Base-by-base conservation (phyloP, 1,284 basidiomycete species). In the Irpex sp. region DNA sequence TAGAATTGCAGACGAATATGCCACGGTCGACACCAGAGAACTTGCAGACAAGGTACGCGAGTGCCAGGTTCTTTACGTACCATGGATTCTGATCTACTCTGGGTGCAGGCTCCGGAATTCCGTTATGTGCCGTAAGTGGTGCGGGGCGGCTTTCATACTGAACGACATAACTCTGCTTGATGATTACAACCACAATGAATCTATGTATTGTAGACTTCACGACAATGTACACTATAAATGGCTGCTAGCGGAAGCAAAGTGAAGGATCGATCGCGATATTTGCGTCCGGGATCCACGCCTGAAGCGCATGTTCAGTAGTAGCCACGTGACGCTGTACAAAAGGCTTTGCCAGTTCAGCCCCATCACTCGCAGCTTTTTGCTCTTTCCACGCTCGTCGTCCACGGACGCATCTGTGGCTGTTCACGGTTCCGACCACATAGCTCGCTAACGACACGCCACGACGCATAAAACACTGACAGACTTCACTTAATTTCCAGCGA, bases 1-100 rank as follows among this genome's bases (percentile, higher is more conserved):
- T 4, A 80, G 79, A 62, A 55, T 64, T 9, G 82, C 81, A 0
- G 73, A 78, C 56, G 76, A 74, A 0, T 75, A 83, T 62, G 79
- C 78, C 2, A 80, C 76, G 7, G 86, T 92, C 13, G 85, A 92
- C 67, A 91, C 87, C 1, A 79, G 81, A 17, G 83, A 87, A 66
- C 73, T 89, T 13, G 89, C 89, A 3, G 89, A 92, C 69, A 80
- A 85, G 77, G 88, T 88, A 61, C 52, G 79, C 70, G 47, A 1
- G 19, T 62, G 9, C 7, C 51, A 8, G 60, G 38, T 64, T 19
- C 38, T 17, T 21, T 54, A 26, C 36, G 9, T 62, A 49, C 19
- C n/a, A 26, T 44, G 15, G 5, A 7, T 13, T 54, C 52, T 36
- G 51, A 44, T 34, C 31, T 31, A 31, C 13, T 64, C 38, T 57